These are phyloP conservation scores for Pythium scleroteichum DNA, from an alignment of 352 stramenopile genomes.

Conservation along the genomic window DNA sequence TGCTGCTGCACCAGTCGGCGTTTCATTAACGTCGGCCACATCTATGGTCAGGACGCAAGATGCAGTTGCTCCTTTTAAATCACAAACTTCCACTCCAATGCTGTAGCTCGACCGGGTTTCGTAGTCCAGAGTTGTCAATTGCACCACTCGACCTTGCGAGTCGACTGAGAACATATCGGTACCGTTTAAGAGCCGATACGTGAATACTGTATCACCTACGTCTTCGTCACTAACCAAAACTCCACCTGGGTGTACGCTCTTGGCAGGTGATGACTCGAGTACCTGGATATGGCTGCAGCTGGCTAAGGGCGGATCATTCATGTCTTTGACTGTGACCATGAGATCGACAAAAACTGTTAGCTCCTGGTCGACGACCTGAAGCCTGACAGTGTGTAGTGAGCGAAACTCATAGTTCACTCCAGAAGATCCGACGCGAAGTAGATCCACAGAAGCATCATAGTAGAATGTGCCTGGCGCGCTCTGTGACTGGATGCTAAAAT, in stretches of 20 bases:
- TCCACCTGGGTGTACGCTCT: constrained; percentile 12
- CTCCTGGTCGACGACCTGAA: constrained; percentile 27
- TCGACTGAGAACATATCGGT: constrained; percentile 38
- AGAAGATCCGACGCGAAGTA: constrained; percentile 33
- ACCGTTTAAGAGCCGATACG: constrained; percentile 27
- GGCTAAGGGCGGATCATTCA: constrained; percentile 31
- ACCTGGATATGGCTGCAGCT: constrained; percentile 20
- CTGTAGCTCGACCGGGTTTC: constrained; percentile 33
- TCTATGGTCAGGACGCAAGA: constrained; percentile 38
- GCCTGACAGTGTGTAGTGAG: constrained; percentile 7
- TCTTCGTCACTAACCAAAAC: constrained; percentile 38
- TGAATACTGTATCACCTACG: constrained; percentile 19
- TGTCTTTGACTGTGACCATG: constrained; percentile 22
- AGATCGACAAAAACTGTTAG: constrained; percentile 9
- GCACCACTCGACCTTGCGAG: constrained; percentile 28
- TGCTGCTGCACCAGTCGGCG: constrained; percentile 28
- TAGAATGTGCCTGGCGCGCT: constrained; percentile 43
- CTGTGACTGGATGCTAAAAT: constrained; percentile 36
- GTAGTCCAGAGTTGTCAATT: constrained; percentile 39
- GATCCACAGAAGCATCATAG: constrained; percentile 38
- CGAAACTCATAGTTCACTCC: constrained; percentile 42
- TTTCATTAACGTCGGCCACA: constrained; percentile 44
- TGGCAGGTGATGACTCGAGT: constrained; percentile 28
- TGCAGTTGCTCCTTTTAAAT: constrained; percentile 36
- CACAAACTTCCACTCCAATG: constrained; percentile 34